Evolutionary conservation across 257 asterid species (phyloP).

Genomic region (Gardenia jasminoides): DNA sequence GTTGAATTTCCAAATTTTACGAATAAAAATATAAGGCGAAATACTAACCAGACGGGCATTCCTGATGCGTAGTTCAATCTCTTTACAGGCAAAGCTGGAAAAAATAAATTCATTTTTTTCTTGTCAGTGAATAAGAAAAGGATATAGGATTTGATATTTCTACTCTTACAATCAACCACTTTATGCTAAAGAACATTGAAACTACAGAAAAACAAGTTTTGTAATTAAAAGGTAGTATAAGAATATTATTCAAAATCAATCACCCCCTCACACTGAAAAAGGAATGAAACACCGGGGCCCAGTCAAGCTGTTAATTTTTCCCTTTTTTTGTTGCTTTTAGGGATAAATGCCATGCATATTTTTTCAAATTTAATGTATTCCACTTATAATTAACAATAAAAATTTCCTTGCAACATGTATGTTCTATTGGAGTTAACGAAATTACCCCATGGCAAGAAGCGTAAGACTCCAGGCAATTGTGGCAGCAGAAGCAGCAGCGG

Average conservation of each 20-base stretch:
- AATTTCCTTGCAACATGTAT: background rate
- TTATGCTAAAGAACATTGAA: no score
- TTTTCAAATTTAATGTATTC: no score
- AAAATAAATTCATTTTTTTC: background rate
- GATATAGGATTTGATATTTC: no score
- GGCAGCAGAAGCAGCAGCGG: constrained; percentile 69
- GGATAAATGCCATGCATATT: no score
- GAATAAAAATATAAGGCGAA: background rate
- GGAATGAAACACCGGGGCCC: background rate
- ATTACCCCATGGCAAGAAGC: constrained; percentile 90
- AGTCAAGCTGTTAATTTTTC: background rate
- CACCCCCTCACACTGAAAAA: background rate
- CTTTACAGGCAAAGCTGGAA: constrained; percentile 79
- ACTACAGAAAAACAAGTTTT: no score
- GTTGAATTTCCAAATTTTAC: background rate
- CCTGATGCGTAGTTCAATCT: constrained; percentile 56
- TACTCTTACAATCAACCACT: no score
- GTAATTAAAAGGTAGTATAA: no score
- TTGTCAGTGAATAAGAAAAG: background rate
- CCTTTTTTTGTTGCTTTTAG: no score
- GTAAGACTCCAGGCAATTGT: constrained; percentile 79
- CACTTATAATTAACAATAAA: background rate
- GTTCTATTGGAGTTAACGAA: no score
- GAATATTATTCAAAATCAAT: background rate
- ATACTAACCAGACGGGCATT: constrained; percentile 71